These are phyloP conservation scores for Pythium sukuiense DNA, from an alignment of 352 stramenopile genomes.

Conservation along the genomic window DNA sequence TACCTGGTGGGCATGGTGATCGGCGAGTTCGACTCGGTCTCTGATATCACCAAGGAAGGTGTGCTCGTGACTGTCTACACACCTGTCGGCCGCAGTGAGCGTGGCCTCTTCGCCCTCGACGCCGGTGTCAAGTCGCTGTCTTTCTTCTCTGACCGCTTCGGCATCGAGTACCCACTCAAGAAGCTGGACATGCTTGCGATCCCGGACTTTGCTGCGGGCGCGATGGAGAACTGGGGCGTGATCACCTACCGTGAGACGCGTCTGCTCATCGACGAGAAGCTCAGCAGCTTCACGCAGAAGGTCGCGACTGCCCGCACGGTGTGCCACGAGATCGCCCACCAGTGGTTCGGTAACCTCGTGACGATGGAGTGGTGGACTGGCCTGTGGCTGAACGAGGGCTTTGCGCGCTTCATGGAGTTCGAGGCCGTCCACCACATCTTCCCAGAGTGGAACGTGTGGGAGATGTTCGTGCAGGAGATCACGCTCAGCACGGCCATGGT, in stretches of 20 bases:
- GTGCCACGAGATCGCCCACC: slow-evolving; percentile 97
- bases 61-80: slow-evolving; percentile 96
- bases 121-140: slow-evolving; percentile 60
- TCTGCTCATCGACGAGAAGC: slow-evolving; percentile 83
- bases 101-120: slow-evolving; percentile 91
- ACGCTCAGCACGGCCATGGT: slow-evolving; percentile 83
- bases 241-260: slow-evolving; percentile 97
- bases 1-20: slow-evolving; percentile 94
- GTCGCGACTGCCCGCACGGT: slow-evolving; percentile 92
- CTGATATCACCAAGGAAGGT: slow-evolving; percentile 85
- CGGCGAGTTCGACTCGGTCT: slow-evolving; percentile 96
- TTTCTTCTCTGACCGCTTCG: slow-evolving; percentile 76
- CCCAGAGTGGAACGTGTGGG: slow-evolving; percentile 96
- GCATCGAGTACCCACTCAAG: slow-evolving; percentile 93
- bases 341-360: slow-evolving; percentile 98
- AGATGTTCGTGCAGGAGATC: slow-evolving; percentile 92
- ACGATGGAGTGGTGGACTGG: slow-evolving; percentile 98
- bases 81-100: slow-evolving; percentile 89
- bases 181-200: slow-evolving; percentile 99
- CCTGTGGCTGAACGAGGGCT: slow-evolving; percentile 98
- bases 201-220: slow-evolving; percentile 95
- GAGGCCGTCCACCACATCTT: slow-evolving; percentile 92
- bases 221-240: slow-evolving; percentile 96
- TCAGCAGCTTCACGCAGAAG: slow-evolving; percentile 69
- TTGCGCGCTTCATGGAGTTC: slow-evolving; percentile 97